These are phyloP conservation scores for Fabrea salina DNA, from an alignment of 169 alveolate species.

Conservation along the genomic window DNA sequence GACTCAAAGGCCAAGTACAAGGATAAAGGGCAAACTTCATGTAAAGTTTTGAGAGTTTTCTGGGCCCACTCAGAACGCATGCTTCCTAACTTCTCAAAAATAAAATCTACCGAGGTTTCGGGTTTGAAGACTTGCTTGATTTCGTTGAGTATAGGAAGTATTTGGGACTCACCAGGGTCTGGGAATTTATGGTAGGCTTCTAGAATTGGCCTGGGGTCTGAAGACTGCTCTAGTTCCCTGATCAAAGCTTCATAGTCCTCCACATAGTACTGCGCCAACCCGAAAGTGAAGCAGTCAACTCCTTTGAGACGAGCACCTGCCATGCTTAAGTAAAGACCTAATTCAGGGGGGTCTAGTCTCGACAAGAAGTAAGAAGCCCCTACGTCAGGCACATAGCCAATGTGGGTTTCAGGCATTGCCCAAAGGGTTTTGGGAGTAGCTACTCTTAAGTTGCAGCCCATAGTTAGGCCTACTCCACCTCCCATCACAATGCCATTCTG, in stretches of 20 bases:
- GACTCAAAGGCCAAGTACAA: slow-evolving; percentile 61
- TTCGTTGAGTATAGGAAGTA: slow-evolving; percentile 9
- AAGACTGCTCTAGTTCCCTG: neutral
- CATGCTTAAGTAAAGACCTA: slow-evolving; percentile 79
- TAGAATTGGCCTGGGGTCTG: neutral
- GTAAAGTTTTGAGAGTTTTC: slow-evolving; percentile 39
- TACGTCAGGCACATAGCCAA: slow-evolving; percentile 87
- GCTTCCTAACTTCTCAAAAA: neutral
- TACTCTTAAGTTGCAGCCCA: slow-evolving; percentile 74
- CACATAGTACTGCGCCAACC: slow-evolving; percentile 78
- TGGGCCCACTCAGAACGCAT: slow-evolving; percentile 30
- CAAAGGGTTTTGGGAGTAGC: slow-evolving; percentile 82
- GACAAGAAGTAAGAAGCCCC: slow-evolving; percentile 84
- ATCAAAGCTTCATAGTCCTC: slow-evolving; percentile 15
- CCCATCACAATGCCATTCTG: slow-evolving; percentile 88
- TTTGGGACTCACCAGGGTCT: neutral
- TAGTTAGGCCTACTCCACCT: slow-evolving; percentile 88
- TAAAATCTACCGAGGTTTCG: slow-evolving; percentile 32
- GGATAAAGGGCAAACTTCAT: slow-evolving; percentile 50
- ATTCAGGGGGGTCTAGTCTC: slow-evolving; percentile 48
- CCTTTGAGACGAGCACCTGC: slow-evolving; percentile 82
- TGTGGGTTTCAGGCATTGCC: slow-evolving; percentile 90
- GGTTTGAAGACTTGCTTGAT: slow-evolving; percentile 43
- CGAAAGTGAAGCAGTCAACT: slow-evolving; percentile 64
- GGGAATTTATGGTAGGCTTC: neutral